Evolutionary conservation across 305 asterid species (phyloP), one percentile per base, ranked within the genome.

Genomic region (Solanum aculeatissimum): DNA sequence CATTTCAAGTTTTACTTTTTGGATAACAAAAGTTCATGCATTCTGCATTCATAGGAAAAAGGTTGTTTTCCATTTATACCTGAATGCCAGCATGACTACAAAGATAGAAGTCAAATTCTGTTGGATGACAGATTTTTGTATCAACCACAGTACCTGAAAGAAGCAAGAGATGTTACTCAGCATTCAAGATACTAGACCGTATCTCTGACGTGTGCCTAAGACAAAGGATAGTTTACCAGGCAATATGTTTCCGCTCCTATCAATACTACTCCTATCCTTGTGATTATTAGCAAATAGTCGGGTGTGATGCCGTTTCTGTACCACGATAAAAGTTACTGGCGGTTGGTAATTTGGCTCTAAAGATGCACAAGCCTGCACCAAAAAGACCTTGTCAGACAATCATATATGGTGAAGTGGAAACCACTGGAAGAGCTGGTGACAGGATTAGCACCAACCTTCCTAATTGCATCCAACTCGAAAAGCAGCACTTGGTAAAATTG

Each of bases 81-180:
- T 97, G 98, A 90, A 97, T 94, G 75, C 98, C 99, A 72, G 99
- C 98, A 85, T 97, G 99, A 91, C 99, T 97, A 77, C 99, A 97
- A n/a, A 97, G 97, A 85, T 97, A 97, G 85, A 97, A 97, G 90
- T 97, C 99, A 14, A 97, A 97, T 81, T 97, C 99, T 3, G 99
- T 92, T 60, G 99, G 99, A 86, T 97, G 99, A 85, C 99, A 97
- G 86, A 97, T 95, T 91, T 97, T 95, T 21, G 99, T 87, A 87
- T 97, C 99, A 25, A 97, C 96, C 62, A 97, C 99, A 0, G 99
- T 95, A 86, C 99, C 99, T 97, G 91, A 19, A 84, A 49, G 27
- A 82, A 81, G 21, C 11, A 65, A 63, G 55, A 9, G 49, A 51
- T 18, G 62, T 63, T 47, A 79, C 68, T 66, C 11, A 80, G 19